Percentiles rank a stretch among this genome's conserved stretches.
phyloP scores from a whole-genome alignment of 2,329 filamentous ascomycete species.

The Passalora sequoiae region DNA sequence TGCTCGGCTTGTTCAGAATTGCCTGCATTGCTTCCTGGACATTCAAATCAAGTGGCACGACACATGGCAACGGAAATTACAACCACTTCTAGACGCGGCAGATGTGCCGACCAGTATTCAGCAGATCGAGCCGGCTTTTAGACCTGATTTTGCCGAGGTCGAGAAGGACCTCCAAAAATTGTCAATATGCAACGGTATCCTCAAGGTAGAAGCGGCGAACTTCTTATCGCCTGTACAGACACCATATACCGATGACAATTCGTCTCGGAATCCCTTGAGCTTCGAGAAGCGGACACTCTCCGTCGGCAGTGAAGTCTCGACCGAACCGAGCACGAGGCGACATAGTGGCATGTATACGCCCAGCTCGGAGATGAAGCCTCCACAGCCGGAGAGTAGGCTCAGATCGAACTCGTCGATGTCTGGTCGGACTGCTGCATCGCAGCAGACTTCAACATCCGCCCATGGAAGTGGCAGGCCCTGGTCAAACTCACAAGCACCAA shows the following conservation, averaged over 20 bases:
- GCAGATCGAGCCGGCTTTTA: slow-evolving; percentile 73
- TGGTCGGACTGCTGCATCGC: slow-evolving; percentile 34
- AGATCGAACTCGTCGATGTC: slow-evolving; percentile 54
- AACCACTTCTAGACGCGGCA: slow-evolving; percentile 63
- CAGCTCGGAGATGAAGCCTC: slow-evolving; percentile 14
- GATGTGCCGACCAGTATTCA: slow-evolving; percentile 60
- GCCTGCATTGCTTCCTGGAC: slow-evolving; percentile 75
- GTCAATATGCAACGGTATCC: slow-evolving; percentile 68
- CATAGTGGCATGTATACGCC: slow-evolving; percentile 60
- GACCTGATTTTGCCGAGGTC: slow-evolving; percentile 69
- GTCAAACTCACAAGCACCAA: slow-evolving; percentile 45
- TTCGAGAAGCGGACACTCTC: slow-evolving; percentile 37
- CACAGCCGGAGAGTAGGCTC: slow-evolving; percentile 38
- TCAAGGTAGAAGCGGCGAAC: slow-evolving; percentile 57
- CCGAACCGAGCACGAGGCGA: slow-evolving; percentile 40
- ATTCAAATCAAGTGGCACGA: slow-evolving; percentile 79
- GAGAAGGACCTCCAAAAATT: slow-evolving; percentile 67
- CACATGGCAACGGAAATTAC: slow-evolving; percentile 79
- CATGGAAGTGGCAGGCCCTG: slow-evolving; percentile 27
- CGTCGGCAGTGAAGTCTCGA: slow-evolving; percentile 32
- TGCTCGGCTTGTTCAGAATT: slow-evolving; percentile 76
- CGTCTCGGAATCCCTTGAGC: slow-evolving; percentile 33
- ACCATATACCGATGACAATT: neutral
- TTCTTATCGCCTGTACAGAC: slow-evolving; percentile 52
- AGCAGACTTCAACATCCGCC: slow-evolving; percentile 42